Percentiles rank a stretch among this genome's conserved stretches.
Evolutionary conservation across 2,329 filamentous ascomycete genomes (phyloP).

Genomic region (Cryphonectria parasitica): DNA sequence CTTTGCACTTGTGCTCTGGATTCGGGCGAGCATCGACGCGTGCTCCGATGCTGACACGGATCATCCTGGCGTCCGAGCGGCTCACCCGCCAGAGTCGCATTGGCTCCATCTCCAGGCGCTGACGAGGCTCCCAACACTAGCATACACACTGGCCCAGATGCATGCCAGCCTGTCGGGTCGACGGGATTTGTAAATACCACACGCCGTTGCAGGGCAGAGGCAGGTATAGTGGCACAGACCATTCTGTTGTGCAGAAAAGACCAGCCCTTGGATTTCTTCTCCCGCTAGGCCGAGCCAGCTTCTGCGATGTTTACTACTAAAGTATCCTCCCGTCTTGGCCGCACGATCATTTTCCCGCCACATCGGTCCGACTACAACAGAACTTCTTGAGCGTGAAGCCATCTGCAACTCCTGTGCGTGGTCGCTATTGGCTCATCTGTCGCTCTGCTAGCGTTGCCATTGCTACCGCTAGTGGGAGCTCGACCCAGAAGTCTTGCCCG

Average conservation of each 20-base stretch:
- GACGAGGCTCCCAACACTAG: slow-evolving; percentile 14
- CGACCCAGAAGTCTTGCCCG: background rate
- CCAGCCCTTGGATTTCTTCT: background rate
- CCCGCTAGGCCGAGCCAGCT: background rate
- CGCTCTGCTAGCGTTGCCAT: background rate
- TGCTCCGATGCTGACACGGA: slow-evolving; percentile 19
- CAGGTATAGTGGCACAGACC: background rate
- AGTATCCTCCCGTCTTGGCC: background rate
- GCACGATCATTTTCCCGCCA: background rate
- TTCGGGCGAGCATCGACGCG: slow-evolving; percentile 9
- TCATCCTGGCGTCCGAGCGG: slow-evolving; percentile 20
- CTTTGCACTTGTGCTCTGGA: background rate
- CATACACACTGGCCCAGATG: background rate
- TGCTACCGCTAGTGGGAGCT: background rate
- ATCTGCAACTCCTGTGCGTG: background rate
- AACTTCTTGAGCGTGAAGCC: background rate
- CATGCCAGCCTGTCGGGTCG: slow-evolving; percentile 24
- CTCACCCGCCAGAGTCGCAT: slow-evolving; percentile 16
- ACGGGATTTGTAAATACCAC: slow-evolving; percentile 17
- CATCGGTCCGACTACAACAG: slow-evolving; percentile 8
- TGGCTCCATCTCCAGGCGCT: slow-evolving; percentile 16
- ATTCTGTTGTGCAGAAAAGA: background rate
- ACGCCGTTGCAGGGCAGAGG: background rate
- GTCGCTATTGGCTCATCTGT: background rate
- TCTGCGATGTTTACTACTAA: background rate